phyloP scores from a whole-genome alignment of 345 rosid genomes.

The Lepidium sativum region DNA sequence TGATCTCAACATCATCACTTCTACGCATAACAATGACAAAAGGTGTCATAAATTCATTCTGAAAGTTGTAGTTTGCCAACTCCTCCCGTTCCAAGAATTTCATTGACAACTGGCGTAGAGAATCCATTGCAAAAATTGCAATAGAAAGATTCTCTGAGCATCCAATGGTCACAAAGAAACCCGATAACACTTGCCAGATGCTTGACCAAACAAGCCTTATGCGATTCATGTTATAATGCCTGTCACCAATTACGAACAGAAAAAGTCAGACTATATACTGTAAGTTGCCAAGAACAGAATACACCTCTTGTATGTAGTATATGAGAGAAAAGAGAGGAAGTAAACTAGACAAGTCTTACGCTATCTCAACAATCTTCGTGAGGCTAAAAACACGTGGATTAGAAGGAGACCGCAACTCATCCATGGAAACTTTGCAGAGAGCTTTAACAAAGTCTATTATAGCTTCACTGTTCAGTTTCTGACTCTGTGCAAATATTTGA shows the following conservation, averaged over 20 bases:
- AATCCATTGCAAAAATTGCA: slow-evolving; percentile 99
- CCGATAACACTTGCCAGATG: slow-evolving; percentile 96
- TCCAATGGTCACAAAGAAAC: slow-evolving; percentile 93
- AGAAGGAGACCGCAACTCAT: slow-evolving; percentile 87
- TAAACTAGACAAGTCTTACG: slow-evolving; percentile 46
- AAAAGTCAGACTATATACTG: slow-evolving; percentile 1
- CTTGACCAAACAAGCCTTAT: slow-evolving; percentile 99
- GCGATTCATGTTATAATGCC: slow-evolving; percentile 99
- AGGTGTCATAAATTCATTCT: slow-evolving; percentile 99
- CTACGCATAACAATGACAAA: slow-evolving; percentile 98
- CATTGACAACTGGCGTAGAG: slow-evolving; percentile 93
- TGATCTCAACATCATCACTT: slow-evolving; percentile 95
- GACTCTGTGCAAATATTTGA: slow-evolving; percentile 86
- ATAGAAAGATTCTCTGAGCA: slow-evolving; percentile 95
- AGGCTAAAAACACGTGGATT: slow-evolving; percentile 97
- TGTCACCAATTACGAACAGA: slow-evolving; percentile 28
- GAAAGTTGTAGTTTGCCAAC: slow-evolving; percentile 95
- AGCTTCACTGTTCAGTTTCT: slow-evolving; percentile 96
- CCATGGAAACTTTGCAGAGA: slow-evolving; percentile 97
- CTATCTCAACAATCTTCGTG: slow-evolving; percentile 98
- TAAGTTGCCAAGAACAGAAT: slow-evolving; percentile 15
- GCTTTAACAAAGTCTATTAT: slow-evolving; percentile 93
- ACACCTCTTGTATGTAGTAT: slow-evolving; percentile 7
- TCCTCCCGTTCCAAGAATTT: slow-evolving; percentile 93
- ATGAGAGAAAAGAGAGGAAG: slow-evolving; percentile 9